phyloP scores from a whole-genome alignment of 176 grass and related monocot species.

The Rhynchospora tenuis region DNA sequence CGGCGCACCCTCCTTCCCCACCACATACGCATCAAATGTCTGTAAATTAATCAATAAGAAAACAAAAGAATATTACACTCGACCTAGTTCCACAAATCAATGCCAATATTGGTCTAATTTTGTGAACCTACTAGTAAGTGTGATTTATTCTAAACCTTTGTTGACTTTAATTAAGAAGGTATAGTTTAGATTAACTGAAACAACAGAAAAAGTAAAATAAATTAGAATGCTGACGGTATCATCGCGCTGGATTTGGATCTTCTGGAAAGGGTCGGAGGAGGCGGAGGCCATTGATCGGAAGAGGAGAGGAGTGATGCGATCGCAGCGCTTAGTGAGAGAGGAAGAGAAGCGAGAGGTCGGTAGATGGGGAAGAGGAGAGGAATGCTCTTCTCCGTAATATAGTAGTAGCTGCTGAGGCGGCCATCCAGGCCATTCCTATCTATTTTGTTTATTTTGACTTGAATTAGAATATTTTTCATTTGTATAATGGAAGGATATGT shows the following conservation, averaged over 20 bases:
- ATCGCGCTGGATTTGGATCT: conserved; percentile 80
- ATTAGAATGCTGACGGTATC: conserved; percentile 38
- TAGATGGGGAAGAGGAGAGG: conserved; percentile 13
- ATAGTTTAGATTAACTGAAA: not conserved
- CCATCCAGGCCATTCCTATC: conserved; percentile 16
- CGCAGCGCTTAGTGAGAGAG: conserved; percentile 13
- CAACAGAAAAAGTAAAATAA: not conserved
- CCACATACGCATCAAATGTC: conserved; percentile 88
- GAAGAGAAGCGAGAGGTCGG: not conserved
- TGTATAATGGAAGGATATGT: not conserved
- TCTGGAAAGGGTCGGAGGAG: conserved; percentile 42
- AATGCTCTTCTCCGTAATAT: conserved; percentile 19
- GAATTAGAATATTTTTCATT: not conserved
- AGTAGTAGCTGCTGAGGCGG: conserved; percentile 28
- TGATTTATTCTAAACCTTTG: not conserved
- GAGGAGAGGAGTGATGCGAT: conserved; percentile 7
- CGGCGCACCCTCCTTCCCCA: conserved; percentile 92
- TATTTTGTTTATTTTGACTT: not conserved
- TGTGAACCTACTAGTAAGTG: not conserved
- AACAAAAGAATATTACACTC: not conserved
- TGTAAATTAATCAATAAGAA: conserved; percentile 4
- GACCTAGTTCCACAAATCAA: not conserved
- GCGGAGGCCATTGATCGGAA: conserved; percentile 40
- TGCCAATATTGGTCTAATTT: not conserved
- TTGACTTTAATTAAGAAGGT: not conserved